Evolutionary conservation across 768 basidiomycete species (phyloP).

Genomic region (Auricularia auricula-judae): DNA sequence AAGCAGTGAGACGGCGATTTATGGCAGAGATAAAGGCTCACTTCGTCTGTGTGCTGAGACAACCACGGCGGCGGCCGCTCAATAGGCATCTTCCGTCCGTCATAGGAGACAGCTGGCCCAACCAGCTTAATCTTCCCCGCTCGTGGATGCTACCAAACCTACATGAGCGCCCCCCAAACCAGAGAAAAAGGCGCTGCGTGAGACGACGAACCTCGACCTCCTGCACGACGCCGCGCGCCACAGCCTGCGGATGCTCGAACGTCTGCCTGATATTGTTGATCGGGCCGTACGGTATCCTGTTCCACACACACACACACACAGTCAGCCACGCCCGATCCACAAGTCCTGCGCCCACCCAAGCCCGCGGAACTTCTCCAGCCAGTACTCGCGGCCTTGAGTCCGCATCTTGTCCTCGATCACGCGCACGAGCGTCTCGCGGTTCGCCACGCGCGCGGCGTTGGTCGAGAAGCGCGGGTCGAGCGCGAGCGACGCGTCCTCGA

Average conservation of each 20-base stretch:
- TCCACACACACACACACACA: no score
- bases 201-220: slow-evolving; percentile 59
- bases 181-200: background rate
- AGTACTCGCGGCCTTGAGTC: slow-evolving; percentile 50
- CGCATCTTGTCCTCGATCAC: slow-evolving; percentile 55
- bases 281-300: slow-evolving; percentile 74
- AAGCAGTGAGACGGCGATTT: slow-evolving; percentile 13
- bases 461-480: slow-evolving; percentile 54
- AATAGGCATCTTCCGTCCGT: slow-evolving; percentile 67
- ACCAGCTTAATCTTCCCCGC: slow-evolving; percentile 71
- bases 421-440: slow-evolving; percentile 57
- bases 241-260: slow-evolving; percentile 79
- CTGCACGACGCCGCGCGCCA: slow-evolving; percentile 61
- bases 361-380: slow-evolving; percentile 67
- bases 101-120: slow-evolving; percentile 71
- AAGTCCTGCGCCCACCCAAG: slow-evolving; percentile 45
- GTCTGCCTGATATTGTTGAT: slow-evolving; percentile 88
- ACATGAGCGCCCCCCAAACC: slow-evolving; percentile 8
- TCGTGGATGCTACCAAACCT: slow-evolving; percentile 44
- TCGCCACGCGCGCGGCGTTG: slow-evolving; percentile 65
- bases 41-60: slow-evolving; percentile 75
- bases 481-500: slow-evolving; percentile 49
- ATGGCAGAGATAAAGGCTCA: slow-evolving; percentile 25
- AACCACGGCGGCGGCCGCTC: slow-evolving; percentile 75
- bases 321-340: background rate